Conservation (phyloP, 1,284 basidiomycete genomes). For the Melampsora americana region DNA sequence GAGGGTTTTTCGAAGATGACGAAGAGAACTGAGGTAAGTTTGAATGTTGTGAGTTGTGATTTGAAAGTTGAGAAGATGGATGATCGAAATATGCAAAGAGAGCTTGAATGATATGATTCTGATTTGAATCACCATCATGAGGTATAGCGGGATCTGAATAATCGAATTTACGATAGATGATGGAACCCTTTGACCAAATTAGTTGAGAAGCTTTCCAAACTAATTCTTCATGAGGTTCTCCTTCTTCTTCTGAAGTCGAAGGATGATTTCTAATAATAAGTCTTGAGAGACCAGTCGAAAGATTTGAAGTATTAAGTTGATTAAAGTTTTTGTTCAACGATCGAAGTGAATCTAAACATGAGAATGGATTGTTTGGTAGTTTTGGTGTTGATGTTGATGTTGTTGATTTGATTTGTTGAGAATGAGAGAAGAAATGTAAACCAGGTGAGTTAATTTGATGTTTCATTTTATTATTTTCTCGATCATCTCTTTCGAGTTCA, state of each 20-base stretch:
- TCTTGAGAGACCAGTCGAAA: constrained; percentile 37
- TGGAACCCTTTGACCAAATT: constrained; percentile 42
- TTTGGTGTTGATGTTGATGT: no score
- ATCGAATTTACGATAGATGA: constrained; percentile 42
- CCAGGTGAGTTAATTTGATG: no score
- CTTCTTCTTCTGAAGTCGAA: background rate
- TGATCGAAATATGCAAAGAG: constrained; percentile 40
- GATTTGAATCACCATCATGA: constrained; percentile 7
- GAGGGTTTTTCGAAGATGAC: background rate
- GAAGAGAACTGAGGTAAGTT: constrained; percentile 1
- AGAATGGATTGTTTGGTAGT: constrained; percentile 36
- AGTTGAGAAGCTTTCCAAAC: constrained; percentile 39
- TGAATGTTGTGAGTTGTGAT: background rate
- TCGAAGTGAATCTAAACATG: constrained; percentile 35
- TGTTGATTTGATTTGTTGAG: no score
- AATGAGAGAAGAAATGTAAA: no score
- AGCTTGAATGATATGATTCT: constrained; percentile 43
- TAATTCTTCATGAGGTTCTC: constrained; percentile 35
- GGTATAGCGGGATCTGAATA: constrained; percentile 25
- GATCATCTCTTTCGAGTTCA: no score
- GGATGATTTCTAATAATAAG: constrained; percentile 16
- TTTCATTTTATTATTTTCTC: no score
- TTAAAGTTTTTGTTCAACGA: constrained; percentile 32
- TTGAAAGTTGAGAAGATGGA: constrained; percentile 10
- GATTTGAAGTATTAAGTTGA: constrained; percentile 29